Evolutionary conservation across 2,329 filamentous ascomycete species (phyloP).

Genomic region (Diaporthe ilicicola): DNA sequence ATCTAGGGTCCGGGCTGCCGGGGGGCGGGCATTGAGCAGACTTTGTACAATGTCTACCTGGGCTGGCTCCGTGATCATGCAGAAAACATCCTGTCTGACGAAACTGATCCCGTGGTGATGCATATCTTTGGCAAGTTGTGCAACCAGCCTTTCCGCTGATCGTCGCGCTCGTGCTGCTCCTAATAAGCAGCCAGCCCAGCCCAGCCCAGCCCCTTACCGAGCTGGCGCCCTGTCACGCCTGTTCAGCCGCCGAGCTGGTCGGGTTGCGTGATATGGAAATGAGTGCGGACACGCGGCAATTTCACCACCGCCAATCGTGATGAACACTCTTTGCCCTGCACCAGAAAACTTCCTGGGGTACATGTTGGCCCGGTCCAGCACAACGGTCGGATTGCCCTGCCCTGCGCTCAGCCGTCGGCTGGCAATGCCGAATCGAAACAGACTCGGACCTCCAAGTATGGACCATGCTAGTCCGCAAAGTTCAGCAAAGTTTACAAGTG

Average conservation of each 20-base stretch:
- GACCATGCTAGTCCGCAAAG: neutral
- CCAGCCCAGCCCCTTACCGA: constrained; percentile 9
- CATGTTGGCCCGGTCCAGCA: neutral
- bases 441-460: neutral
- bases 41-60: neutral
- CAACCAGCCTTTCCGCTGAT: constrained; percentile 10
- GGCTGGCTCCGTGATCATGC: neutral
- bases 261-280: constrained; percentile 32
- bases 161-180: constrained; percentile 19
- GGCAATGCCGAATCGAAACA: constrained; percentile 10
- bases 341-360: constrained; percentile 15
- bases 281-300: constrained; percentile 33
- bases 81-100: constrained; percentile 1
- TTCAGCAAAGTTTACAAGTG: constrained; percentile 14
- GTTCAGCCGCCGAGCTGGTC: constrained; percentile 12
- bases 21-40: neutral
- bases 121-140: neutral
- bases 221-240: constrained; percentile 18
- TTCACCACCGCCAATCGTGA: constrained; percentile 30
- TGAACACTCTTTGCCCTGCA: neutral
- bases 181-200: constrained; percentile 8
- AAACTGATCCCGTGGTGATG: constrained; percentile 19
- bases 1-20: constrained; percentile 16
- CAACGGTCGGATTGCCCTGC: neutral
- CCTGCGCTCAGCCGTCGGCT: constrained; percentile 17